Evolutionary conservation across 1,284 basidiomycete species (phyloP), one percentile per base, ranked within the genome.

Genomic region (Tilletia setariae): DNA sequence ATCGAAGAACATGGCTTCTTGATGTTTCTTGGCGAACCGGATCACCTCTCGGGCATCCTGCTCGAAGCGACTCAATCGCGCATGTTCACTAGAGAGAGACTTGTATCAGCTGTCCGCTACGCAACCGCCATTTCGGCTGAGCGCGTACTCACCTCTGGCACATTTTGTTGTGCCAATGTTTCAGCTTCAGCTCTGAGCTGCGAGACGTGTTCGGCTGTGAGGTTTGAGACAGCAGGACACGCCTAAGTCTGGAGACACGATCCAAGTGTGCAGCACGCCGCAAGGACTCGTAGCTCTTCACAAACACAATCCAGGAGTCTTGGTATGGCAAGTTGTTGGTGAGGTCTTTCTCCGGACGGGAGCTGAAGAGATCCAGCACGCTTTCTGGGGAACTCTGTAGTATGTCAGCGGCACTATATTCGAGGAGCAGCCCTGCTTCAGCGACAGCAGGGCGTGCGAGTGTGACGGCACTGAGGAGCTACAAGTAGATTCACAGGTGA

Each of bases 21-120:
- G 77, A 28, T 78, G 73, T 9, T 66, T 64, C 19, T 62, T 42
- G 7, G 75, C 77, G 49, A 76, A 75, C 15, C 61, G 51, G 13
- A 67, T 43, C 65, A 74, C 72, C 66, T 80, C 79, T 43, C 69
- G 74, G 40, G 74, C 64, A 49, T 81, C 79, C 53, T 77, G 75
- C 49, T 69, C 65, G 49, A 75, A 74, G 51, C 76, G 74, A 40
- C 35, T 40, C 35, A 40, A 40, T 11, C 35, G 35, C 11, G 35
- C 35, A 40, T 40, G 11, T 40, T 40, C 35, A 40, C 35, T 40
- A 11, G 11, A 40, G 4, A 11, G 11, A 40, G 35, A 11, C 4
- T 40, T 11, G 35, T 4, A 40, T 40, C 35, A 40, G 35, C 11
- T n/a, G n/a, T n/a, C n/a, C n/a, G n/a, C n/a, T n/a, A n/a, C n/a